These are phyloP conservation scores for Magnolia officinalis DNA, from an alignment of 164 flowering plant genomes.

Conservation along the genomic window DNA sequence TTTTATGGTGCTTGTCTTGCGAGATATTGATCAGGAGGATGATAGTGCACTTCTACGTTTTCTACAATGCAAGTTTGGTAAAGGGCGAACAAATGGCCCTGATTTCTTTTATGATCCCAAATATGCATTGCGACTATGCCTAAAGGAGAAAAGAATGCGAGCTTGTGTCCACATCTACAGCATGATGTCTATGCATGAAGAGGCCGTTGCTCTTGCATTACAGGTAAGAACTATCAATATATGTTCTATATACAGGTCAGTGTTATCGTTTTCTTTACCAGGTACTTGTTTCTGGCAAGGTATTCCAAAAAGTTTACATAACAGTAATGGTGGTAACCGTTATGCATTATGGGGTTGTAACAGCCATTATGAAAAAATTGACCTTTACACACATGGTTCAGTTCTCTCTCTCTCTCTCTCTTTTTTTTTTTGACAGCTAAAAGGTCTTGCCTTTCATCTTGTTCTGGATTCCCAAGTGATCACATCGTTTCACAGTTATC, in stretches of 20 bases:
- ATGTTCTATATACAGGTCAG: background rate
- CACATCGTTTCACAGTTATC: too few species aligned
- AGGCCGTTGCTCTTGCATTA: conserved; percentile 96
- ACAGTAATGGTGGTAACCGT: too few species aligned
- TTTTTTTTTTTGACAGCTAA: too few species aligned
- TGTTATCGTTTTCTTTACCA: background rate
- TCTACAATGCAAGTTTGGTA: conserved; percentile 94
- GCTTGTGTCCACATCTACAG: conserved; percentile 99
- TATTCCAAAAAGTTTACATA: too few species aligned
- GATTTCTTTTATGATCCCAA: conserved; percentile 98
- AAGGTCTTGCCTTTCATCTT: too few species aligned
- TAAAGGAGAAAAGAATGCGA: conserved; percentile 89
- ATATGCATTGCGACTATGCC: conserved; percentile 93
- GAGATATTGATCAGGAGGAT: conserved; percentile 61
- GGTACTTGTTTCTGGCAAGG: background rate
- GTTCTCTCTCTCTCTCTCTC: too few species aligned
- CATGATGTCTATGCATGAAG: conserved; percentile 99
- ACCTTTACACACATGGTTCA: too few species aligned
- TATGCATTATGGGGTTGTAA: too few species aligned
- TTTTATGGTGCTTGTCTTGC: background rate
- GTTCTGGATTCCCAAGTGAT: too few species aligned
- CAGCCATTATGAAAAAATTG: too few species aligned
- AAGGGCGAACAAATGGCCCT: conserved; percentile 73
- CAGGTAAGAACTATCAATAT: conserved; percentile 47
- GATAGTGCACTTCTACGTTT: conserved; percentile 90